Base-by-base conservation (phyloP, 352 stramenopile genomes). In the Peronospora belbahrii region DNA sequence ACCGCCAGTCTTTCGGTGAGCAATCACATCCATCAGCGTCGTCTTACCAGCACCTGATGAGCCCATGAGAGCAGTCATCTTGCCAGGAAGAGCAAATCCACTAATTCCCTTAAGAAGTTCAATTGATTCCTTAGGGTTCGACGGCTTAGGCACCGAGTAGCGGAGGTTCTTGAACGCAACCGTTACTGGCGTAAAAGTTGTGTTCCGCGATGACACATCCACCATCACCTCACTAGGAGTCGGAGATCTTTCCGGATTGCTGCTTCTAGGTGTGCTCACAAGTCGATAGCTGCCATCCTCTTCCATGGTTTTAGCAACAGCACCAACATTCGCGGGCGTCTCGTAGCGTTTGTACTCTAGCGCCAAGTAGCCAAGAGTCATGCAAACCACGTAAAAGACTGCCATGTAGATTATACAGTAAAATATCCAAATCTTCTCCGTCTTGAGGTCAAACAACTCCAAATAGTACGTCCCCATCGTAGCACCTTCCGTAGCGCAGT, bases 391-490 rank as follows among this genome's bases (percentile, higher is more conserved):
- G 37, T 42, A 32, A n/a, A 14, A 19, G 2, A 8, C 19, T 6
- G 22, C 8, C 37, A 28, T 31, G 37, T 32, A 42, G 6, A 33
- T 10, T 7, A 41, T 27, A 3, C 35, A 14, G 9, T 23, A 27
- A 10, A 23, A 25, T 3, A 41, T 10, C 35, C 35, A 41, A 4
- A 28, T 41, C 18, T 41, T 41, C 8, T 23, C 18, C 3, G 35
- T 27, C 17, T n/a, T 17, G 4, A 41, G 11, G 35, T 23, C 19
- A n/a, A 27, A 41, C 17, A 27, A 19, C 1, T 41, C 3, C 6
- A 41, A 17, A 15, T 27, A 14, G 46, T 56, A 74, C 19, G 54
- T 37, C 23, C 65, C 66, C 35, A 76, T 61, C 0, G 41, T 66
- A 17, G 56, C 37, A 20, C 49, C 49, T 41, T 50, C 44, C 4